phyloP scores from a whole-genome alignment of 495 filamentous ascomycete species.

The Aspergillus sclerotioniger region DNA sequence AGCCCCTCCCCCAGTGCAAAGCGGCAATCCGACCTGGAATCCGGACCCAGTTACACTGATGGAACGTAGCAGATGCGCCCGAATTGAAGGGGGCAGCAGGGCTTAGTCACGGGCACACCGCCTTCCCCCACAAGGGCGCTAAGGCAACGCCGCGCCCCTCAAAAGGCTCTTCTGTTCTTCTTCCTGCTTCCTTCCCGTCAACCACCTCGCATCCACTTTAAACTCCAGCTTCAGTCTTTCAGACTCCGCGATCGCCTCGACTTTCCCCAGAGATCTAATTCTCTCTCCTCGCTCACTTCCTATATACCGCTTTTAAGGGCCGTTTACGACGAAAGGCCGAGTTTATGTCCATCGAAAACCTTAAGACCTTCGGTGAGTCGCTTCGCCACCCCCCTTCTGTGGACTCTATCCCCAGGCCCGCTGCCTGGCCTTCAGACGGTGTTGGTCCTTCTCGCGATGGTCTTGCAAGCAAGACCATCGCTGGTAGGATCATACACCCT shows the following conservation, averaged over 20 bases:
- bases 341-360: conserved; percentile 99
- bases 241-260: conserved; percentile 21
- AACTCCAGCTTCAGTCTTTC: conserved; percentile 9
- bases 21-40: background rate
- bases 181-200: conserved; percentile 28
- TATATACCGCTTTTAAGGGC: conserved; percentile 44
- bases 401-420: conserved; percentile 8
- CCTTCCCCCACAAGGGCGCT: conserved; percentile 35
- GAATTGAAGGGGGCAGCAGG: background rate
- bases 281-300: conserved; percentile 32
- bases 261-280: conserved; percentile 37
- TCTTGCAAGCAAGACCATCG: background rate
- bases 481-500: background rate
- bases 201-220: conserved; percentile 14
- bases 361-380: conserved; percentile 94
- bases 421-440: background rate
- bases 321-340: conserved; percentile 51
- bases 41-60: background rate
- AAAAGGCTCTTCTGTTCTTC: conserved; percentile 43
- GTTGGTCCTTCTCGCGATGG: background rate
- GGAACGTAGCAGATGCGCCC: background rate
- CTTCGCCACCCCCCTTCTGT: conserved; percentile 29
- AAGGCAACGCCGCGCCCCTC: conserved; percentile 27
- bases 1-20: background rate
- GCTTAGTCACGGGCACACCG: conserved; percentile 34